Base-by-base conservation (phyloP, 1,284 basidiomycete species). In the Melampsora americana region DNA sequence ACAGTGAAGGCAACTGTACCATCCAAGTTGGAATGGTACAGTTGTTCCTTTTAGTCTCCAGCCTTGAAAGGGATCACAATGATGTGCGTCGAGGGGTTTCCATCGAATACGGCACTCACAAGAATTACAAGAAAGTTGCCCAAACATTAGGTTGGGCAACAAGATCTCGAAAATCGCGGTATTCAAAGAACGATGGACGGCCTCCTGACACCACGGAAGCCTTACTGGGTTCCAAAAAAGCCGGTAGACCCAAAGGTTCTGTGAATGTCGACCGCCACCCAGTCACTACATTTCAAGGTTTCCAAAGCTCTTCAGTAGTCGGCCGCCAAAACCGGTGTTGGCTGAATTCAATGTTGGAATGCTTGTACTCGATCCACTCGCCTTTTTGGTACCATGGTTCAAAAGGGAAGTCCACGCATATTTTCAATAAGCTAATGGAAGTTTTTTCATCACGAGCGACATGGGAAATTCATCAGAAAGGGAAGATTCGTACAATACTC, bases 81-180 rank as follows among this genome's bases (percentile, higher is more conserved):
- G 66, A 46, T 5, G 46, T 68, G n/a, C 48, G 32, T 32, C n/a
- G 66, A 9, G 66, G 66, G 26, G 66, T 68, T 18, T 53, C 66
- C 1, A 53, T 68, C 12, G 66, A 68, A 28, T 68, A 68, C 28
- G 66, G 66, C 11, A 7, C 39, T 42, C 6, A 1, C 1, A 42
- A 42, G 39, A 42, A 42, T 11, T 42, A 42, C 39, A 12, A 42
- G 4, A 48, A 59, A 3, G 16, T 59, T 5, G 26, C 50, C 12
- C 28, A 11, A n/a, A 39, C 50, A 2, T n/a, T 59, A n/a, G 67
- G 67, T 20, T 69, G 67, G 48, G 20, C 18, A 18, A 68, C 30
- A 14, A 46, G 18, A n/a, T 2, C 20, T 5, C 35, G 59, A 5
- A 12, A 23, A 1, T 39, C 16, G 5, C 20, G 35, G 18, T 1